Conservation (phyloP, 768 basidiomycete species). For the Candolleomyces aberdarensis region DNA sequence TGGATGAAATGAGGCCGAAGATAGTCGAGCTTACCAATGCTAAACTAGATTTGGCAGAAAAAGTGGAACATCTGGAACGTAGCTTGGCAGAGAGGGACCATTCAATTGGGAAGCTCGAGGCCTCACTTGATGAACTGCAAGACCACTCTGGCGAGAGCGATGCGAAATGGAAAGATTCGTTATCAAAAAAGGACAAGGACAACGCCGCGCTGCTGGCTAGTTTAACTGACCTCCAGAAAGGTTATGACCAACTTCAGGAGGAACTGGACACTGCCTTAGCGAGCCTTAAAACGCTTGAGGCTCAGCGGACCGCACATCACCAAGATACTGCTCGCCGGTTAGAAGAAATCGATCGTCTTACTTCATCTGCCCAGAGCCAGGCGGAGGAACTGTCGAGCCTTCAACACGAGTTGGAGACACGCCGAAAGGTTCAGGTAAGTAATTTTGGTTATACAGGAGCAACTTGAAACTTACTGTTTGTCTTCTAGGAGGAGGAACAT, state of each 20-base stretch:
- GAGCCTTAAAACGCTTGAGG: slow-evolving; percentile 57
- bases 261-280: slow-evolving; percentile 55
- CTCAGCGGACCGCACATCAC: slow-evolving; percentile 58
- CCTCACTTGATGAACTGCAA: slow-evolving; percentile 50
- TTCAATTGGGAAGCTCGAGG: slow-evolving; percentile 60
- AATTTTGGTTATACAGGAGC: neutral
- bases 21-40: slow-evolving; percentile 75
- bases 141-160: slow-evolving; percentile 47
- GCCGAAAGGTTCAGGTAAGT: slow-evolving; percentile 35
- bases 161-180: slow-evolving; percentile 40
- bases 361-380: slow-evolving; percentile 39
- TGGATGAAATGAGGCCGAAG: slow-evolving; percentile 85
- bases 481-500: slow-evolving; percentile 52
- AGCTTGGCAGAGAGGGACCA: slow-evolving; percentile 53
- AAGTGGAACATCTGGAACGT: slow-evolving; percentile 53
- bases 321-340: slow-evolving; percentile 52
- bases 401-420: slow-evolving; percentile 50
- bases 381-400: slow-evolving; percentile 52
- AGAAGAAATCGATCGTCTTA: slow-evolving; percentile 58
- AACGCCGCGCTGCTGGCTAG: slow-evolving; percentile 43
- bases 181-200: slow-evolving; percentile 52
- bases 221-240: slow-evolving; percentile 57
- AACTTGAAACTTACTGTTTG: neutral
- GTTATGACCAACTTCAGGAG: slow-evolving; percentile 57
- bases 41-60: slow-evolving; percentile 68